Evolutionary conservation across 1,284 basidiomycete genomes (phyloP), one percentile per base, ranked within the genome.

Genomic region (Athelia psychrophila): DNA sequence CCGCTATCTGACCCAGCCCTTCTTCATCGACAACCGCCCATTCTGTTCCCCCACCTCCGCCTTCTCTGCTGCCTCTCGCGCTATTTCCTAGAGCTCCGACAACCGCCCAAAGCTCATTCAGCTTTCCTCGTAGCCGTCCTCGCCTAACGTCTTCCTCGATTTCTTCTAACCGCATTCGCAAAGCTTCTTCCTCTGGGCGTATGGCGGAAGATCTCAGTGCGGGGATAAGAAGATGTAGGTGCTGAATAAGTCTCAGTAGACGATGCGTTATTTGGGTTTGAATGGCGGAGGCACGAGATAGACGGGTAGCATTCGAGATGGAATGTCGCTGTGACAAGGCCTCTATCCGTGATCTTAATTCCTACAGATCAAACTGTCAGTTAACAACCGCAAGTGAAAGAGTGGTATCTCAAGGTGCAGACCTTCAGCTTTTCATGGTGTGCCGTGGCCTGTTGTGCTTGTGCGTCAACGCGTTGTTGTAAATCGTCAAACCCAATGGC

Each of bases 21-120:
- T 90, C 89, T 59, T 92, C 88, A 65, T 95, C 92, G 2, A 90
- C 87, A 19, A 92, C 88, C 8, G 87, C 80, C 93, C 93, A 95
- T 56, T 85, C 87, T 47, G 78, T 74, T 32, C 68, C 68, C 24
- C 63, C 64, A 0, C 75, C 76, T 2, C 70, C 75, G 50, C 68
- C 76, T 57, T 74, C 67, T 51, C 75, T 80, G 51, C 78, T 68
- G 58, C 88, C 84, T 56, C 76, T 66, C 49, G 79, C 75, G 1
- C 87, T 87, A 54, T 79, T 78, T 9, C 16, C 38, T 16, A 93
- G 76, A 50, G 90, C 86, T n/a, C 91, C 91, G 12, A 94, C 77
- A 36, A 88, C 71, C 13, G 90, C 92, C 92, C 93, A 94, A 23
- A 95, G 74, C 66, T 94, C 93, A 58, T 88, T 89, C 59, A 92